Evolutionary conservation across 2,329 filamentous ascomycete genomes (phyloP).

Genomic region (Sarocladium kiliense): DNA sequence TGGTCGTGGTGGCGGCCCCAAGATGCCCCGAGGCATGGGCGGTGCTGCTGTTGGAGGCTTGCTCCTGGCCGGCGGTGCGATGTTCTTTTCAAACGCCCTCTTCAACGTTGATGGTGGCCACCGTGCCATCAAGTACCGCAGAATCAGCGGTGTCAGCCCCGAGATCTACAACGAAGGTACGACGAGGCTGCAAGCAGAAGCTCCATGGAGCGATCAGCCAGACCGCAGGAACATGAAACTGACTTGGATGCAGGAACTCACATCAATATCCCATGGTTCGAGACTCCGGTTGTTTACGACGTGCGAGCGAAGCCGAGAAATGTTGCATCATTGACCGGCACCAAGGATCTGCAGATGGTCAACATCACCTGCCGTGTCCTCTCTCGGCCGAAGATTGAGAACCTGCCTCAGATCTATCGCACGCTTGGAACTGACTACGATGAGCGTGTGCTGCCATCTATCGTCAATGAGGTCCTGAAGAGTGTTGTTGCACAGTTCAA

Average conservation of each 20-base stretch:
- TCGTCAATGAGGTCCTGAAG: slow-evolving; percentile 98
- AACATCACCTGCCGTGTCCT: slow-evolving; percentile 99
- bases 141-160: slow-evolving; percentile 86
- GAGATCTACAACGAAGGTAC: slow-evolving; percentile 94
- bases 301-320: slow-evolving; percentile 97
- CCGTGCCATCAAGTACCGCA: slow-evolving; percentile 96
- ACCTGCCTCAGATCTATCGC: slow-evolving; percentile 93
- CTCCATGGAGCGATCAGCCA: not conserved
- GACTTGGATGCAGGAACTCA: slow-evolving; percentile 68
- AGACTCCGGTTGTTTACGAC: slow-evolving; percentile 94
- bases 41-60: slow-evolving; percentile 35
- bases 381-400: slow-evolving; percentile 79
- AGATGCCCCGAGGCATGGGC: slow-evolving; percentile 33
- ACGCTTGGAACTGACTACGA: slow-evolving; percentile 95
- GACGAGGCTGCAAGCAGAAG: slow-evolving; percentile 10
- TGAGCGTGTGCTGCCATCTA: slow-evolving; percentile 91
- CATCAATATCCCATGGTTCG: slow-evolving; percentile 91
- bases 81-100: slow-evolving; percentile 54
- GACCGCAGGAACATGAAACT: slow-evolving; percentile 6
- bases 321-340: slow-evolving; percentile 93
- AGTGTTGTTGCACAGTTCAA: slow-evolving; percentile 99
- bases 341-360: slow-evolving; percentile 99
- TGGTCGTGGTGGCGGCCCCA: slow-evolving; percentile 37
- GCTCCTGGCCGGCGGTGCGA: slow-evolving; percentile 42
- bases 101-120: slow-evolving; percentile 96